Evolutionary conservation across 495 filamentous ascomycete species (phyloP), one percentile per base, ranked within the genome.

Genomic region (Xylaria palmicola): DNA sequence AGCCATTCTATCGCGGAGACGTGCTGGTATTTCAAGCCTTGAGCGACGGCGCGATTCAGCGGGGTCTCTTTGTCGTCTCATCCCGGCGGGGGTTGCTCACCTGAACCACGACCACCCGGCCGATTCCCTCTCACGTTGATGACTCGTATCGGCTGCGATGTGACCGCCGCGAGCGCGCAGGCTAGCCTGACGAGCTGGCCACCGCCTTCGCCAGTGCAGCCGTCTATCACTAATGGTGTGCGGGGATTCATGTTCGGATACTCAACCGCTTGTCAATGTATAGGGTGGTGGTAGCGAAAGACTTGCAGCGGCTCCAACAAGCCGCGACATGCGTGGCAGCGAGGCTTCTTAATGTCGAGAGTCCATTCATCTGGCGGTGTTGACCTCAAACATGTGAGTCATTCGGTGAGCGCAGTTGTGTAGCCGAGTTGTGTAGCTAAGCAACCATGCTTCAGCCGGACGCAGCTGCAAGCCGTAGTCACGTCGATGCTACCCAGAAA

Each of bases 121-220:
- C 92, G 78, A 48, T 89, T 92, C 19, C 85, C 90, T 17, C 92
- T 82, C 17, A 94, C 86, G 64, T 90, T 67, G 29, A 81, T 75
- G 45, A 96, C 86, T 41, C 79, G 77, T 47, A 96, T 77, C 6
- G 90, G 84, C 7, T 75, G 79, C 5, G 79, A 74, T 7, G 86
- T 88, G 6, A 95, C 76, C 0, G 89, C 84, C 0, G 90, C 85
- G 1, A 96, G 73, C 9, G 82, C 83, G 30, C 90, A 72, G 1
- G 90, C 89, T 43, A 90, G 80, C 45, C 92, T 84, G 29, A 94
- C 81, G 1, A 96, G 77, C 71, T 96, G 91, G 8, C 91, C 92
- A 30, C 91, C 92, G 37, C 92, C 91, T 76, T 95, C 92, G 12
- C 93, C 89, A 0, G 84, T 89, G 44, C 81, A 73, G 34, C 90